Evolutionary conservation across 305 asterid species (phyloP).

Genomic region (Solanum aculeatissimum): DNA sequence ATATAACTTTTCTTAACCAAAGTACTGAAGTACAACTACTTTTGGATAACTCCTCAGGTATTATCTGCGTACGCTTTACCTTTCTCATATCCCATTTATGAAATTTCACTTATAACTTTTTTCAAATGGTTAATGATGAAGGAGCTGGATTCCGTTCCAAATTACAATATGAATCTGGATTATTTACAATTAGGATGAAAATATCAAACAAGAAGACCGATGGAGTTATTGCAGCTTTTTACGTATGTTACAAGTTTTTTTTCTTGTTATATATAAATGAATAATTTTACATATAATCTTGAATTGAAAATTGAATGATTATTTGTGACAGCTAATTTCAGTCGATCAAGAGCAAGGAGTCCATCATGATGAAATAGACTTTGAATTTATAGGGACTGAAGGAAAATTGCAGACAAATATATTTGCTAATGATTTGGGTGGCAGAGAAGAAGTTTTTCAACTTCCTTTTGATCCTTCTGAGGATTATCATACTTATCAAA

Average conservation of each 20-base stretch:
- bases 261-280: background rate
- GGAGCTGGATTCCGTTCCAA: conserved; percentile 33
- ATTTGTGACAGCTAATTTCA: conserved; percentile 19
- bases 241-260: background rate
- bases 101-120: background rate
- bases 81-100: no score
- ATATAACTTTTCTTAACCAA: background rate
- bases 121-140: background rate
- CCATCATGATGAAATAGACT: conserved; percentile 22
- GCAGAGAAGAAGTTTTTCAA: conserved; percentile 15
- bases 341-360: background rate
- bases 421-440: conserved; percentile 20
- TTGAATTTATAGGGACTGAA: conserved; percentile 21
- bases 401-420: conserved; percentile 21
- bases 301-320: background rate
- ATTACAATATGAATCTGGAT: conserved; percentile 4
- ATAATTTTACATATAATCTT: background rate
- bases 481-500: conserved; percentile 17
- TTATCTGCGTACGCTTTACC: background rate
- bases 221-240: conserved; percentile 23
- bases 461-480: conserved; percentile 30
- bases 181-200: conserved; percentile 11
- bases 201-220: conserved; percentile 2
- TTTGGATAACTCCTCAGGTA: conserved; percentile 3
- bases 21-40: conserved; percentile 4